These are phyloP conservation scores for Glebionis coronaria DNA, from an alignment of 129 eudicot species.

Conservation along the genomic window DNA sequence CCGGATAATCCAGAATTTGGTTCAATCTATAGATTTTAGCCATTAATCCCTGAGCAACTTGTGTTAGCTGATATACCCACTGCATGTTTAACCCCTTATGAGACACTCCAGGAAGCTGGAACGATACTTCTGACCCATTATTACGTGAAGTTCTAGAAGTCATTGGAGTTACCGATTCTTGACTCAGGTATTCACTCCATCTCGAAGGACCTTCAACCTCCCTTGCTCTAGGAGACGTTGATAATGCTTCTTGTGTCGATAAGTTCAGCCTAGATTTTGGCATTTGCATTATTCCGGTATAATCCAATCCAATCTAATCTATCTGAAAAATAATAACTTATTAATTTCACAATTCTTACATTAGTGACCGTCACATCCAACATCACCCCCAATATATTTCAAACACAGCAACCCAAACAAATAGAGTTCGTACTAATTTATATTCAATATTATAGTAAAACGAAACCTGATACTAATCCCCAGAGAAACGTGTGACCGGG, in stretches of 20 bases:
- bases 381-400: neutral
- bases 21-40: conserved; percentile 90
- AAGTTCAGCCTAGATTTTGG: conserved; percentile 51
- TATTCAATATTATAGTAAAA: conserved; percentile 7
- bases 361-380: conserved; percentile 8
- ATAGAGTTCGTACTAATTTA: neutral
- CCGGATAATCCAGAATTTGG: conserved; percentile 90
- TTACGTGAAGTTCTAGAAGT: conserved; percentile 45
- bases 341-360: neutral
- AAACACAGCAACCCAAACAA: neutral
- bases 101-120: conserved; percentile 57
- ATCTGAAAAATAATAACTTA: too few relatives aligned
- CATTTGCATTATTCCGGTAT: conserved; percentile 34
- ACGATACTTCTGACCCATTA: conserved; percentile 54
- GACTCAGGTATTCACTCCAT: conserved; percentile 81
- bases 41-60: conserved; percentile 90
- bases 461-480: conserved; percentile 10
- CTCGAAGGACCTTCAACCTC: conserved; percentile 84
- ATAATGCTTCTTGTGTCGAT: conserved; percentile 54
- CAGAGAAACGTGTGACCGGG: neutral
- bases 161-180: conserved; percentile 54
- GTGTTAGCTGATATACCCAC: conserved; percentile 85
- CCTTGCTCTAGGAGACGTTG: conserved; percentile 62
- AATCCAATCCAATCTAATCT: neutral
- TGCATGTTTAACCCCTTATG: conserved; percentile 87